Evolutionary conservation across 495 filamentous ascomycete genomes (phyloP), one percentile per base, ranked within the genome.

Genomic region (Saxispiralis lemnorum): DNA sequence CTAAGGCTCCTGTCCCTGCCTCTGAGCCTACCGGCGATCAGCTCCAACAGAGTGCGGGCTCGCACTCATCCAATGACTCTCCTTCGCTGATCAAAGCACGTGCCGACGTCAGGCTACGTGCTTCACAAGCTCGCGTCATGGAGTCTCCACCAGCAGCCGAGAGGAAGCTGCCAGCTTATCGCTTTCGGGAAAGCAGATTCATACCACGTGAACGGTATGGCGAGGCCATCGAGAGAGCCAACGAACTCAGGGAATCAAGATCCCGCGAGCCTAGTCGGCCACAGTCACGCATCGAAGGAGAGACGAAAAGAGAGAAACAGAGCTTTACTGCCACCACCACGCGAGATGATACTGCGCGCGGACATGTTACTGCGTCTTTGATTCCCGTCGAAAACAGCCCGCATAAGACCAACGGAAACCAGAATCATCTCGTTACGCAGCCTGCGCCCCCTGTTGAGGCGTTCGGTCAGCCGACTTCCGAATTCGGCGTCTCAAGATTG

Each of bases 151-250:
- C n/a, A 4, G n/a, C 13, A 24, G 1, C 14, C 12, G 19, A 19
- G 31, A 11, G 11, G 4, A 33, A 51, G 34, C 43, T 54, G 11
- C 56, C 54, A 15, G 46, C 40, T 30, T 45, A 53, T 30, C 34
- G 55, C 12, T 20, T 38, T 17, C 48, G 62, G 9, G 47, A 47
- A 17, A 56, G 50, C 45, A 57, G 44, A 15, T 63, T 65, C 34
- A 55, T 65, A 2, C 55, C 60, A 13, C 43, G 53, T 6, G 58
- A 64, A 35, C 38, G 55, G 12, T 64, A 64, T 37, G 59, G 56
- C 12, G 48, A 51, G 18, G 56, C 56, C 12, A 43, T 45, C 15
- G 33, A 41, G 31, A 49, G 38, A 0, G 45, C 41, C 11, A 53
- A 51, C 16, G 40, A 38, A 47, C 49, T 46, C 28, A 30, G 42